phyloP scores from a whole-genome alignment of 1,284 basidiomycete species.

The Trichosporon sp. region DNA sequence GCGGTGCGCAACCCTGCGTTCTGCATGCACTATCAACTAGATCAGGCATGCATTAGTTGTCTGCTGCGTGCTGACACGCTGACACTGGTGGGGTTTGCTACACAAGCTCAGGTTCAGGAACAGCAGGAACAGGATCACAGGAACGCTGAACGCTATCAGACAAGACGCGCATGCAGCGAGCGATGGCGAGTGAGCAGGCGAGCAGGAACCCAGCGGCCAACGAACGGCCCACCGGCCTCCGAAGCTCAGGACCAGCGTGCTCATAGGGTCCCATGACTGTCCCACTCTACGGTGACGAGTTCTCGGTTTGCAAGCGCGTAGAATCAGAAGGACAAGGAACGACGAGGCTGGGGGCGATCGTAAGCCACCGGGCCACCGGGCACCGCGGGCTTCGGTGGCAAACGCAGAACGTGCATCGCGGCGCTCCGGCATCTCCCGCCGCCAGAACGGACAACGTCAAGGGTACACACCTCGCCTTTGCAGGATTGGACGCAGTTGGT shows the following conservation, averaged over 20 bases:
- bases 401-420: too few relatives aligned
- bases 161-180: too few relatives aligned
- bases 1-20: not conserved
- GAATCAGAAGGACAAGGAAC: too few relatives aligned
- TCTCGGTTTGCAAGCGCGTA: not conserved
- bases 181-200: too few relatives aligned
- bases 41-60: too few relatives aligned
- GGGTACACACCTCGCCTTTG: too few relatives aligned
- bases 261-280: not conserved
- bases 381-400: too few relatives aligned
- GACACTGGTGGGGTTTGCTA: not conserved
- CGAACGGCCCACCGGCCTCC: too few relatives aligned
- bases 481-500: too few relatives aligned
- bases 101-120: too few relatives aligned
- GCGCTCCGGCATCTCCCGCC: not conserved
- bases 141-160: not conserved
- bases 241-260: not conserved
- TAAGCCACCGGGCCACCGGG: not conserved
- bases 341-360: not conserved
- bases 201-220: too few relatives aligned
- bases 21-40: not conserved
- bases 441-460: too few relatives aligned
- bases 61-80: not conserved
- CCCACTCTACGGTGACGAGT: not conserved
- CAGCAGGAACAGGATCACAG: not conserved